Evolutionary conservation across 768 basidiomycete genomes (phyloP).

Genomic region (Leucocoprinus leucothites): DNA sequence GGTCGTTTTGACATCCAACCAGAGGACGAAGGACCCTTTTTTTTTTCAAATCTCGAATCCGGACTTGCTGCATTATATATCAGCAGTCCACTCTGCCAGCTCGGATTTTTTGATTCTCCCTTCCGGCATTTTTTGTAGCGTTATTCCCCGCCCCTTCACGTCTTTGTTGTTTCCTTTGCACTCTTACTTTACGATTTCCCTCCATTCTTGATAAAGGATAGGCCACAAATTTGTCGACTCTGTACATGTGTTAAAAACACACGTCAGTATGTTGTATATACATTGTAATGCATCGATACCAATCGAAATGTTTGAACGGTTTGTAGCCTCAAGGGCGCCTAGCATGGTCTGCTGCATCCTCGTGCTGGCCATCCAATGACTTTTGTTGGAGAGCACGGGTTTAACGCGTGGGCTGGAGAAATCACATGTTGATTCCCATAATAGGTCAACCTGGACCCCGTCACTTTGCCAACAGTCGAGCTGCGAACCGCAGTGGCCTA

Average conservation of each 20-base stretch:
- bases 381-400: no score
- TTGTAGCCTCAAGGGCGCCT: not conserved
- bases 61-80: not conserved
- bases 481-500: conserved; percentile 8
- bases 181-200: not conserved
- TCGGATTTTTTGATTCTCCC: not conserved
- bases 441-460: not conserved
- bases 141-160: not conserved
- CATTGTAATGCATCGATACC: not conserved
- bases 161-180: conserved; percentile 6
- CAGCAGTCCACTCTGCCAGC: not conserved
- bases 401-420: not conserved
- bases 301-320: not conserved
- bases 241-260: not conserved
- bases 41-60: not conserved
- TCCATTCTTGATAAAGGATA: conserved; percentile 10
- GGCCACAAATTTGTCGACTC: not conserved
- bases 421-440: conserved; percentile 8
- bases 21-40: not conserved
- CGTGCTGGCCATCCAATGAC: no score
- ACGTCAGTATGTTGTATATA: not conserved
- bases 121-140: conserved; percentile 7
- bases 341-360: no score
- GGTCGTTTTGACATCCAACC: not conserved
- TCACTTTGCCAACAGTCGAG: conserved; percentile 11